Evolutionary conservation across 768 basidiomycete genomes (phyloP).

Genomic region (Leccinum rimulosum): DNA sequence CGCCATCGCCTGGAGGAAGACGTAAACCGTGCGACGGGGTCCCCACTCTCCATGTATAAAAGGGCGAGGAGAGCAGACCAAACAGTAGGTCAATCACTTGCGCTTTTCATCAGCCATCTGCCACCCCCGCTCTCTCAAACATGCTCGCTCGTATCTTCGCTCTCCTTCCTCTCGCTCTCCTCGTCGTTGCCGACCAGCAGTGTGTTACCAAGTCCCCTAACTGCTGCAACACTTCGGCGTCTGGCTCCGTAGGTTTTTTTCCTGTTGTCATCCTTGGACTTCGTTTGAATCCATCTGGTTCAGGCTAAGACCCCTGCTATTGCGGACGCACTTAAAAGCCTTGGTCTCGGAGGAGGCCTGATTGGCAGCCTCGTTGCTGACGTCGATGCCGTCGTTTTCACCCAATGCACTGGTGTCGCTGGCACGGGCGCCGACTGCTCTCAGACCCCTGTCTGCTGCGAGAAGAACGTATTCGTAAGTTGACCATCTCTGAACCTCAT

Average conservation of each 20-base stretch:
- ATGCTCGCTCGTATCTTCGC: constrained; percentile 22
- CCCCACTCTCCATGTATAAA: neutral
- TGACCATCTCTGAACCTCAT: too few relatives aligned
- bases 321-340: neutral
- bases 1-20: neutral
- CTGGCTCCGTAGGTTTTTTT: neutral
- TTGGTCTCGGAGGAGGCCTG: neutral
- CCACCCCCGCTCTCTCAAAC: neutral
- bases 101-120: neutral
- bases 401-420: neutral
- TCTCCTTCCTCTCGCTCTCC: constrained; percentile 17
- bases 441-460: too few relatives aligned
- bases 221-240: constrained; percentile 11
- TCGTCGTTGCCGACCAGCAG: constrained; percentile 12
- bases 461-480: neutral
- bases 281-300: neutral
- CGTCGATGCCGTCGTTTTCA: neutral
- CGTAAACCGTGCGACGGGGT: neutral
- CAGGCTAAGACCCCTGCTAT: too few relatives aligned
- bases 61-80: neutral
- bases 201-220: neutral
- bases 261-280: neutral
- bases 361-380: neutral
- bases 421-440: too few relatives aligned
- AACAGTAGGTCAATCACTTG: neutral